Percentiles rank a stretch among this genome's conserved stretches.
These are phyloP conservation scores for Quercus bicolor DNA, from an alignment of 306 rosid genomes.

Conservation along the genomic window DNA sequence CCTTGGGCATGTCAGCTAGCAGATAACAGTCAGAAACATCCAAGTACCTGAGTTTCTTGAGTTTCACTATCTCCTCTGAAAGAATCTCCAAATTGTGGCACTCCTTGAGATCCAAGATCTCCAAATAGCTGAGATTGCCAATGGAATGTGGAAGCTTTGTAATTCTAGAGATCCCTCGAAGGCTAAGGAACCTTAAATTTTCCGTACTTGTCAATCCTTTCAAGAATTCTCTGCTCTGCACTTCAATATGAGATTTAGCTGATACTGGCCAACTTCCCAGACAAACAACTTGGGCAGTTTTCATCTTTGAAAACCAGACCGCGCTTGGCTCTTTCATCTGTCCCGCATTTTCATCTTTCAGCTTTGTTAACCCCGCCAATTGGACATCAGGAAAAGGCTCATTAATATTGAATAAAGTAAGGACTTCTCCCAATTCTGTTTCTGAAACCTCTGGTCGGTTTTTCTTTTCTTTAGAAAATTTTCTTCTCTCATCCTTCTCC, in stretches of 20 bases:
- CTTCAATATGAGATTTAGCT: conserved; percentile 24
- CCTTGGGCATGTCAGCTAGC: too few species aligned
- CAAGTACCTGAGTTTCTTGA: too few species aligned
- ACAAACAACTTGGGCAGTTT: conserved; percentile 4
- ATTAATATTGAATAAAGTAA: conserved; percentile 17
- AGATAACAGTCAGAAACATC: too few species aligned
- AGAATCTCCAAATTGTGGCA: too few species aligned
- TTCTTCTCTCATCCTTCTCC: too few species aligned
- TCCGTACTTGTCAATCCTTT: conserved; percentile 8
- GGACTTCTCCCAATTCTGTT: accelerated
- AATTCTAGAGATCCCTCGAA: conserved; percentile 12
- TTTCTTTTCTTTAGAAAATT: background rate
- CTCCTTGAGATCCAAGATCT: too few species aligned
- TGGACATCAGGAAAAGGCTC: conserved; percentile 23
- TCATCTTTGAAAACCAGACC: conserved; percentile 17
- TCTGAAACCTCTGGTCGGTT: accelerated
- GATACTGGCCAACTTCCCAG: conserved; percentile 23
- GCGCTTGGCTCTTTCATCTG: background rate
- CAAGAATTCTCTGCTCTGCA: background rate
- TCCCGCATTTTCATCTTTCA: too few species aligned
- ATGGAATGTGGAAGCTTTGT: too few species aligned
- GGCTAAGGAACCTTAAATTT: conserved; percentile 26
- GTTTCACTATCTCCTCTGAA: too few species aligned
- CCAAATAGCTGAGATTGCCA: accelerated
- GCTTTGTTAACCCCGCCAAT: background rate